phyloP scores from a whole-genome alignment of 306 rosid genomes.

The Prunus padus region DNA sequence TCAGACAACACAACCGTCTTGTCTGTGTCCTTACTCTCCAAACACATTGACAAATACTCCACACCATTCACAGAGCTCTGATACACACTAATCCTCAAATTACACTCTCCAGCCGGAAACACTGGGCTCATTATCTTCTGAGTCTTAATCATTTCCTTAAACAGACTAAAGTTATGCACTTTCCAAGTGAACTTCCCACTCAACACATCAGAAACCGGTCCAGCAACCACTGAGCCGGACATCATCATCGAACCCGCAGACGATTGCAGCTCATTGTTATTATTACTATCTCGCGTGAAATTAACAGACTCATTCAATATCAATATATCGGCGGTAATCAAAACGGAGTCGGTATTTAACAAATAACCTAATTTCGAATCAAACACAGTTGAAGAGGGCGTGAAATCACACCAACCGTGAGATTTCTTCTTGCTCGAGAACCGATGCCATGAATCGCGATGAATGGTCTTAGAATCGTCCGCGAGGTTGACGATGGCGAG shows the following conservation, averaged over 20 bases:
- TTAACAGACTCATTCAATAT: conserved; percentile 83
- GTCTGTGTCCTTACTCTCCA: conserved; percentile 97
- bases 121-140: conserved; percentile 99
- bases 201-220: conserved; percentile 72
- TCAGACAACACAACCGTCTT: conserved; percentile 79
- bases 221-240: conserved; percentile 54
- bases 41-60: conserved; percentile 94
- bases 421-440: conserved; percentile 95
- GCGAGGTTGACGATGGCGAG: conserved; percentile 71
- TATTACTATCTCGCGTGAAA: conserved; percentile 82
- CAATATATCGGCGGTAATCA: conserved; percentile 90
- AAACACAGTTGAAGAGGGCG: conserved; percentile 79
- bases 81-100: conserved; percentile 96
- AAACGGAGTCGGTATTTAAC: conserved; percentile 66
- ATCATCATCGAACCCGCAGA: conserved; percentile 35
- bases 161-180: conserved; percentile 88
- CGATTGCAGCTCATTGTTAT: conserved; percentile 71
- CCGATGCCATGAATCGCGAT: conserved; percentile 97
- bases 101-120: conserved; percentile 98
- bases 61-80: conserved; percentile 92
- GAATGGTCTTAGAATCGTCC: conserved; percentile 88
- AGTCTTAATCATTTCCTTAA: conserved; percentile 88
- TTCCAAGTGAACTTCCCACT: conserved; percentile 99
- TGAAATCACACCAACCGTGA: conserved; percentile 98
- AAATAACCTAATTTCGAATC: conserved; percentile 84